Percentiles rank a stretch among this genome's conserved stretches.
Conservation (phyloP, 169 alveolate species). For the Plasmodium adleri region DNA sequence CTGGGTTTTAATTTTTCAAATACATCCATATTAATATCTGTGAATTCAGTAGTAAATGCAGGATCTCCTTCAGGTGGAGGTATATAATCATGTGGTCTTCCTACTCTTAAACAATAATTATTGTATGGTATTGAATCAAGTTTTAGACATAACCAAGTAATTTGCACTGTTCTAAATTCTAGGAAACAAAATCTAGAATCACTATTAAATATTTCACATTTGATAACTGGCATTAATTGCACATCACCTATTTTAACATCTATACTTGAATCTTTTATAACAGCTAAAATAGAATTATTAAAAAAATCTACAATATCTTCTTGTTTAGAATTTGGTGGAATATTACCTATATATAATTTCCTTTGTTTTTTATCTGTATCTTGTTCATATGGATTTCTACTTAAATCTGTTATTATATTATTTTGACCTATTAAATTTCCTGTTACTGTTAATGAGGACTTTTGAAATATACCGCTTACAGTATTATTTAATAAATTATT, state of each 20-base stretch:
- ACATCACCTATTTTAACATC: conserved; percentile 73
- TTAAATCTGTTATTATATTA: conserved; percentile 25
- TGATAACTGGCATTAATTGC: conserved; percentile 78
- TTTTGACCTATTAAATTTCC: conserved; percentile 11
- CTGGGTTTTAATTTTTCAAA: conserved; percentile 65
- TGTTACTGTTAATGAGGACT: conserved; percentile 23
- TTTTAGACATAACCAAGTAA: conserved; percentile 86
- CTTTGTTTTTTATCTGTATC: conserved; percentile 83
- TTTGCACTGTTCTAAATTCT: conserved; percentile 86
- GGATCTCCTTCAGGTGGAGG: conserved; percentile 88
- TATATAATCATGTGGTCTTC: conserved; percentile 89
- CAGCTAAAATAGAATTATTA: conserved; percentile 77
- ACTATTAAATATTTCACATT: conserved; percentile 84
- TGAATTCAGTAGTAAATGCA: conserved; percentile 79
- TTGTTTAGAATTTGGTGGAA: conserved; percentile 83
- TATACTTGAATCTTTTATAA: conserved; percentile 58
- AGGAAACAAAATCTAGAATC: conserved; percentile 88
- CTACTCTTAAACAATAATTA: conserved; percentile 83
- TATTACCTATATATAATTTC: conserved; percentile 84
- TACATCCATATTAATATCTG: conserved; percentile 76
- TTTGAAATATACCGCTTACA: conserved; percentile 31
- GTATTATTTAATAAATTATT: conserved; percentile 29
- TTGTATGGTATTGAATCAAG: conserved; percentile 87
- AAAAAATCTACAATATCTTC: conserved; percentile 82
- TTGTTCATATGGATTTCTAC: conserved; percentile 58